Evolutionary conservation across 495 filamentous ascomycete species (phyloP).

Genomic region (Parmelia sp.): DNA sequence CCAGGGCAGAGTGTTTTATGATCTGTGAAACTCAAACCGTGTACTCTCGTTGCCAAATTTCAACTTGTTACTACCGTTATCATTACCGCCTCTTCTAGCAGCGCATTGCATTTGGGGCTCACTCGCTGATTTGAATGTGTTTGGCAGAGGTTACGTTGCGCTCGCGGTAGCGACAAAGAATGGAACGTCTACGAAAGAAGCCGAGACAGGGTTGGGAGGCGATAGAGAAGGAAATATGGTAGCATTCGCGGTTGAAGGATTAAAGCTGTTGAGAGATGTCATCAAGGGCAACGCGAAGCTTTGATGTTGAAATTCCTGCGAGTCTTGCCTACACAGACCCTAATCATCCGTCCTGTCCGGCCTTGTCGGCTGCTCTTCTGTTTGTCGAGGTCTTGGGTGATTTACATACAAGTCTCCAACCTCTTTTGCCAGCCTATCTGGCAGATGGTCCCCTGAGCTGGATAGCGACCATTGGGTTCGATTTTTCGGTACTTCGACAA

Average conservation of each 20-base stretch:
- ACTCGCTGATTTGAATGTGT: constrained; percentile 7
- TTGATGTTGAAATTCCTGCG: constrained; percentile 14
- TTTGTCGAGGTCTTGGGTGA: no score
- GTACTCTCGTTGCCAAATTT: not conserved
- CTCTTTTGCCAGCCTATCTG: no score
- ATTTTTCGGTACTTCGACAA: no score
- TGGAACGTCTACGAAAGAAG: constrained; percentile 46
- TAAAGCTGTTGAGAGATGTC: constrained; percentile 52
- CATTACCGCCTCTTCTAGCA: not conserved
- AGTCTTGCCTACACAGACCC: not conserved
- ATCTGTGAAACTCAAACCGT: not conserved
- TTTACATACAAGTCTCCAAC: no score
- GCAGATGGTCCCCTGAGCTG: no score
- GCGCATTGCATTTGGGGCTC: not conserved
- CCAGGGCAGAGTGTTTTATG: not conserved
- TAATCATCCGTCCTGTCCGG: not conserved
- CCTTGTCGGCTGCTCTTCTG: not conserved
- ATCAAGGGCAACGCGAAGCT: constrained; percentile 45
- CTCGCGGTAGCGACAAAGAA: constrained; percentile 46
- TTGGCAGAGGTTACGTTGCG: constrained; percentile 50
- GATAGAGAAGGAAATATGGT: constrained; percentile 57
- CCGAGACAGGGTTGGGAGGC: constrained; percentile 45
- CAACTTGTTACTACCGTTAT: not conserved
- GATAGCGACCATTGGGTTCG: no score
- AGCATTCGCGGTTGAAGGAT: constrained; percentile 49